Evolutionary conservation across 768 basidiomycete genomes (phyloP).

Genomic region (Tulasnella sp.): DNA sequence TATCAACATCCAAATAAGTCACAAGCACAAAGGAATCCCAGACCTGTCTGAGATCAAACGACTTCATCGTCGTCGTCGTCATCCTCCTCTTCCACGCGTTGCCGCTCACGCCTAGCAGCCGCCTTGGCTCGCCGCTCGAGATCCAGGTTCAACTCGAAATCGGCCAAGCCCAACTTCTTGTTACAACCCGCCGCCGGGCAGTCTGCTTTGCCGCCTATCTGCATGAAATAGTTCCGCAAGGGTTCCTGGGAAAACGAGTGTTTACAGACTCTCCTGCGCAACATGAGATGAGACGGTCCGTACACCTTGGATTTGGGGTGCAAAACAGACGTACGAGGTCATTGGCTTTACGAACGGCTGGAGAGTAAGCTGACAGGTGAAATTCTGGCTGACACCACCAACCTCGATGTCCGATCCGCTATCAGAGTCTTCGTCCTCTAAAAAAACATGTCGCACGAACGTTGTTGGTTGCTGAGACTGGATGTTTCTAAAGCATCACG

Average conservation of each 20-base stretch:
- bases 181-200: constrained; percentile 29
- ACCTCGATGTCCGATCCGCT: constrained; percentile 86
- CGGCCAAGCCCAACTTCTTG: constrained; percentile 15
- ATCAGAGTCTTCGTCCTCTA: constrained; percentile 72
- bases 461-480: not conserved
- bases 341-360: constrained; percentile 57
- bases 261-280: constrained; percentile 50
- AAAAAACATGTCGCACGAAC: not conserved
- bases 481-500: constrained; percentile 8
- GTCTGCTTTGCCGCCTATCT: constrained; percentile 11
- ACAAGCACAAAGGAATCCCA: too few relatives aligned
- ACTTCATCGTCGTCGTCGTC: not conserved
- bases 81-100: constrained; percentile 4
- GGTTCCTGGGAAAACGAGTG: constrained; percentile 75
- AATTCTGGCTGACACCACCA: constrained; percentile 74
- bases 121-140: constrained; percentile 12
- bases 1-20: too few relatives aligned
- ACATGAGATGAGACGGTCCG: not conserved
- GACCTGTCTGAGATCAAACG: not conserved
- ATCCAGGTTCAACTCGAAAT: constrained; percentile 5
- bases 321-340: constrained; percentile 52
- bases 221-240: constrained; percentile 50
- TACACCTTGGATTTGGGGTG: not conserved
- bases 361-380: constrained; percentile 74
- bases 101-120: not conserved